phyloP scores from a whole-genome alignment of 148 eudicot species.

The Fagopyrum esculentum region DNA sequence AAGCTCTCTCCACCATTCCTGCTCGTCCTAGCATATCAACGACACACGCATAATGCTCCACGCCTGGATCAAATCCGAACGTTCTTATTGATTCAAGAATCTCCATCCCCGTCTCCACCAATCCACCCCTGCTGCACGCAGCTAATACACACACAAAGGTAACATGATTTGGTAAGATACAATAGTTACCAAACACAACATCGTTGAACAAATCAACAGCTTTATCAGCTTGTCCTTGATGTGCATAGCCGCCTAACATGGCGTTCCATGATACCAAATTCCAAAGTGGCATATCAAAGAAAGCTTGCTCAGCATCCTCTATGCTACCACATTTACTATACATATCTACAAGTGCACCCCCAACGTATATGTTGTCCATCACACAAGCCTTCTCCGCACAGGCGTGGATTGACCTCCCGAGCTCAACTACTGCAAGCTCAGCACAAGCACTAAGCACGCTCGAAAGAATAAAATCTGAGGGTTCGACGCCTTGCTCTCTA shows the following conservation, averaged over 20 bases:
- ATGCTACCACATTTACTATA: constrained; percentile 63
- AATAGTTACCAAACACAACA: constrained; percentile 20
- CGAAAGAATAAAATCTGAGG: constrained; percentile 45
- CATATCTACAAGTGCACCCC: constrained; percentile 64
- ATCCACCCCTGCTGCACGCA: constrained; percentile 57
- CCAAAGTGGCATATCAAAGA: constrained; percentile 28
- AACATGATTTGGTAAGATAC: constrained; percentile 39
- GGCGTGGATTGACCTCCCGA: constrained; percentile 43
- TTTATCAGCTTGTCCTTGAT: constrained; percentile 43
- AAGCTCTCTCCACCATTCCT: constrained; percentile 27
- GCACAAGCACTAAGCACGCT: constrained; percentile 64
- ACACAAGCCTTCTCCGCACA: constrained; percentile 40
- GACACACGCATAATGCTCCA: constrained; percentile 34
- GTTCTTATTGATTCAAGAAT: constrained; percentile 42
- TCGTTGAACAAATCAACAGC: constrained; percentile 39
- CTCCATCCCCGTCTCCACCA: constrained; percentile 44
- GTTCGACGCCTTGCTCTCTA: constrained; percentile 27
- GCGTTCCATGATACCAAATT: constrained; percentile 54
- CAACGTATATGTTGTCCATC: constrained; percentile 34
- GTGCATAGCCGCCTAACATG: constrained; percentile 49
- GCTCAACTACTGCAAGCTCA: constrained; percentile 37
- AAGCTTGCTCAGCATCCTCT: constrained; percentile 42
- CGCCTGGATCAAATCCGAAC: constrained; percentile 18
- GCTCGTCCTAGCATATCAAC: constrained; percentile 32
- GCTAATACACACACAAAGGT: constrained; percentile 48